Conservation (phyloP, 495 filamentous ascomycete species). For the Pyrenula massariospora region DNA sequence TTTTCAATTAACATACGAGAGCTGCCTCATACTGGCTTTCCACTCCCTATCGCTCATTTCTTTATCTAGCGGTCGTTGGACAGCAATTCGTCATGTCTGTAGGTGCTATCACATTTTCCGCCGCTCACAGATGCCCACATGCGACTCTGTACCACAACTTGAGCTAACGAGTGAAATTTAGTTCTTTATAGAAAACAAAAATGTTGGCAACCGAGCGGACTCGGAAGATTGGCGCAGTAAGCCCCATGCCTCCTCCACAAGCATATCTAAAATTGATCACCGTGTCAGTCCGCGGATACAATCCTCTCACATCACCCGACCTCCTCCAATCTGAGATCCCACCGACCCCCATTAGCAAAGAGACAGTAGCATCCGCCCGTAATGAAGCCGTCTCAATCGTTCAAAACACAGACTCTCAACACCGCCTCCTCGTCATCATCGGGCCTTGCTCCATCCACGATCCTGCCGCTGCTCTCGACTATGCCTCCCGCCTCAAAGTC, state of each 20-base stretch:
- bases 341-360: slow-evolving; percentile 63
- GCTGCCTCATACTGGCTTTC: too few relatives aligned
- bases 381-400: slow-evolving; percentile 73
- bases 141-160: too few relatives aligned
- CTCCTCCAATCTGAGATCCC: slow-evolving; percentile 92
- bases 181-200: slow-evolving; percentile 86
- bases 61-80: too few relatives aligned
- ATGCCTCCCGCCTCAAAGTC: slow-evolving; percentile 71
- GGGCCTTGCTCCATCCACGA: slow-evolving; percentile 98
- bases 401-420: slow-evolving; percentile 61
- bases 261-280: not conserved
- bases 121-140: too few relatives aligned
- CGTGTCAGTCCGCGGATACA: slow-evolving; percentile 68
- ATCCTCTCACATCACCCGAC: slow-evolving; percentile 85
- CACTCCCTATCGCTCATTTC: too few relatives aligned
- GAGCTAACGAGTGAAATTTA: too few relatives aligned
- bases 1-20: too few relatives aligned
- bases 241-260: slow-evolving; percentile 9
- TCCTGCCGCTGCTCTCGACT: slow-evolving; percentile 80
- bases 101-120: too few relatives aligned
- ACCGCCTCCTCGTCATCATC: slow-evolving; percentile 80
- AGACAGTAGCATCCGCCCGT: slow-evolving; percentile 70
- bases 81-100: too few relatives aligned
- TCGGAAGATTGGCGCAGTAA: slow-evolving; percentile 89
- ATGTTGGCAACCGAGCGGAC: slow-evolving; percentile 68